Evolutionary conservation across 129 eudicot genomes (phyloP).

Genomic region (Chrysanthemum makinoi): DNA sequence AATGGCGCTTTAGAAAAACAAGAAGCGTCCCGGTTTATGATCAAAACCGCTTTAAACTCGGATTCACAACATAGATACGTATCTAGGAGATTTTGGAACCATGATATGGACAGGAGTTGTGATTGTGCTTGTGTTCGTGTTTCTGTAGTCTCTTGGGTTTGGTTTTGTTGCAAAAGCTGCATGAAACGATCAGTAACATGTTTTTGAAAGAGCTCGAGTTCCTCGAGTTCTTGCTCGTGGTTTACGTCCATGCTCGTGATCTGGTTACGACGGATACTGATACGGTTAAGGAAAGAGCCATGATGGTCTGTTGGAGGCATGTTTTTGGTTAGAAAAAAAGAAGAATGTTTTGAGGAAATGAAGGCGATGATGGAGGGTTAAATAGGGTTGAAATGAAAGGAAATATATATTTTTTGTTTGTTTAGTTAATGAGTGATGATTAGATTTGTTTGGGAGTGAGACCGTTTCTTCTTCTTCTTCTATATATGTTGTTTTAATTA

Average conservation of each 20-base stretch:
- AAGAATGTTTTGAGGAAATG: conserved; percentile 4
- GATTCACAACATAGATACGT: conserved; percentile 76
- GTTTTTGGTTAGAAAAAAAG: conserved; percentile 22
- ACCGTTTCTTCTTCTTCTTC: conserved; percentile 29
- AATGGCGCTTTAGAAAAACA: conserved; percentile 65
- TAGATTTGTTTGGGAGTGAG: conserved; percentile 25
- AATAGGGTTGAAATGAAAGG: conserved; percentile 12
- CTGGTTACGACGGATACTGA: conserved; percentile 91
- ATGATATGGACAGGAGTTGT: conserved; percentile 54
- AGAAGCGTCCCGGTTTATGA: conserved; percentile 60
- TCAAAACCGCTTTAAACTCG: conserved; percentile 66
- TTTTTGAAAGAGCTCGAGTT: conserved; percentile 63
- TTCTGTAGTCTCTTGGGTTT: not conserved
- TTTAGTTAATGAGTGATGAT: conserved; percentile 10
- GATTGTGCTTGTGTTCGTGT: conserved; percentile 8
- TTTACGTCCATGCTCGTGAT: conserved; percentile 35
- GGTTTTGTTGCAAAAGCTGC: conserved; percentile 39
- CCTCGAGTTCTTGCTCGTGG: conserved; percentile 68
- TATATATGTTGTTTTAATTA: too few relatives aligned
- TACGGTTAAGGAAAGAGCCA: conserved; percentile 73
- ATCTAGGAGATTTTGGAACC: conserved; percentile 74
- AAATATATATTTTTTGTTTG: not conserved
- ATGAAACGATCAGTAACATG: conserved; percentile 66
- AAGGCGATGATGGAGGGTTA: conserved; percentile 28
- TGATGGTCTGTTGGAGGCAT: conserved; percentile 67